phyloP scores from a whole-genome alignment of 495 filamentous ascomycete species.

The Neurospora tetraspora region DNA sequence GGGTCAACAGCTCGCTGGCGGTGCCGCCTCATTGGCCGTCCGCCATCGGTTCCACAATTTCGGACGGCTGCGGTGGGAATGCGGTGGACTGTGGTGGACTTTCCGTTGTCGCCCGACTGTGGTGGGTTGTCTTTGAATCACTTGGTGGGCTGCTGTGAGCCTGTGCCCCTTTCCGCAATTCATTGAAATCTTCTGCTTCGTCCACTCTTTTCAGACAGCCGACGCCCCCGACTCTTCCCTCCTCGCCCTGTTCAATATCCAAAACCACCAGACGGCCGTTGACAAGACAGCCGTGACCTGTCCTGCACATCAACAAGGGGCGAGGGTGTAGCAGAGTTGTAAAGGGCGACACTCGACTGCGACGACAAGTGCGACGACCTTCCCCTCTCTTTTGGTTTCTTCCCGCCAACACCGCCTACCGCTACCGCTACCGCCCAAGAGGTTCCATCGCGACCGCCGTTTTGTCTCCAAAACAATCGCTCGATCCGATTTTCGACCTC shows the following conservation, averaged over 20 bases:
- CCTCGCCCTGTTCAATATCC: background rate
- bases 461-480: background rate
- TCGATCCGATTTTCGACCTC: background rate
- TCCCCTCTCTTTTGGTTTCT: background rate
- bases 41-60: background rate
- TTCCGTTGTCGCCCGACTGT: background rate
- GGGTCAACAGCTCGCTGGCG: background rate
- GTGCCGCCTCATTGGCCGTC: background rate
- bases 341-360: background rate
- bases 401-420: background rate
- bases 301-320: background rate
- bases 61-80: background rate
- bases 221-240: background rate
- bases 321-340: background rate
- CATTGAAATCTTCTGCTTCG: background rate
- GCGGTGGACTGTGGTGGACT: background rate
- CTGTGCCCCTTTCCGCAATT: background rate
- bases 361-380: background rate
- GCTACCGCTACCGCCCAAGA: background rate
- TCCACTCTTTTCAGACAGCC: background rate
- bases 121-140: background rate
- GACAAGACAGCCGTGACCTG: background rate
- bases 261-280: background rate
- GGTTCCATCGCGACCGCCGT: background rate
- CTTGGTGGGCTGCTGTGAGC: background rate